Base-by-base conservation (phyloP, 371 early-diverging fungal genomes). In the Mortierella polycephala region DNA sequence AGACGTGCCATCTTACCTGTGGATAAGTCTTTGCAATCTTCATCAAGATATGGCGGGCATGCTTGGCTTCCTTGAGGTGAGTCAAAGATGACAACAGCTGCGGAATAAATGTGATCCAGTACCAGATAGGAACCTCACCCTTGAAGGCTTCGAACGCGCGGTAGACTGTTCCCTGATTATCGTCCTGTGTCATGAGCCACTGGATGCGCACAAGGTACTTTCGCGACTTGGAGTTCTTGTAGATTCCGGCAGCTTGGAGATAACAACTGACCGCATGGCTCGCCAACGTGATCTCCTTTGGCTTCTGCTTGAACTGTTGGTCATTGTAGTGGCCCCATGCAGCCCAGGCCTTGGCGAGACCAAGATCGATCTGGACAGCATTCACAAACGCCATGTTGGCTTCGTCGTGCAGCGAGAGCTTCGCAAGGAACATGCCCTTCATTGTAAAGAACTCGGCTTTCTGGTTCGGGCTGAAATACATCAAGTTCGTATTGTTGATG, bases 361-460 rank as follows among this genome's bases (percentile, higher is more conserved):
- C 88, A 74, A 95, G 84, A 57, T 99, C 99, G 13, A 96, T 90
- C 72, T 98, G 96, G 2, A 95, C 93, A 0, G 99, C 97, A 45
- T 91, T 91, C n/a, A 97, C 92, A 83, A 97, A 99, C 0, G 96
- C 95, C 60, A 90, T 88, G 69, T 94, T 94, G 8, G 99, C 99
- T 60, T 98, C 99, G 7, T 93, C 93, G 65, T 90, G 88, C 54
- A 93, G 86, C 45, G 89, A 88, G 55, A 98, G 83, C 71, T 96
- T 96, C n/a, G 95, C 88, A 40, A 97, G 79, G 85, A 99, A 98
- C 84, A 91, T 88, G 16, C 96, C 99, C 84, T 98, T 97, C 60
- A 99, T 87, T 12, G 96, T 91, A 68, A 95, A 98, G 79, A 99
- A 99, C 70, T 99, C 99, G n/a, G 99, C 97, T 80, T 96, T 97